Percentiles rank a stretch among this genome's conserved stretches.
phyloP scores from a whole-genome alignment of 805 yeast species.

The Saturnispora ahearnii region DNA sequence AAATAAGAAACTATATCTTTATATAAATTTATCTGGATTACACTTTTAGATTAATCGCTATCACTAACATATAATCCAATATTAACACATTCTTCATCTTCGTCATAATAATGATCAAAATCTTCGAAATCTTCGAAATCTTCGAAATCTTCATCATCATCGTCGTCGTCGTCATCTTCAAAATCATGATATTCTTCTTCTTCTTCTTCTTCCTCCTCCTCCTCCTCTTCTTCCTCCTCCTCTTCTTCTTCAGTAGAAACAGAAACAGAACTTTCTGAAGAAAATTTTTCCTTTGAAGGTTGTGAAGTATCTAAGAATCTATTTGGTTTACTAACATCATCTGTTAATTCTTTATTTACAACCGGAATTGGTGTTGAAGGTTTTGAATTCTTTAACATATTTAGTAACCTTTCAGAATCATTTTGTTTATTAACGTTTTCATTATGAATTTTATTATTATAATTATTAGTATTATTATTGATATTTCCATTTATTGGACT shows the following conservation, averaged over 20 bases:
- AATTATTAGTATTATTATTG: neutral
- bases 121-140: conserved; percentile 19
- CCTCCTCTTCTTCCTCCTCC: neutral
- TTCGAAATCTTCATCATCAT: conserved; percentile 13
- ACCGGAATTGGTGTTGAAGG: neutral
- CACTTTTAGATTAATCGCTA: neutral
- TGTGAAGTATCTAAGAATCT: neutral
- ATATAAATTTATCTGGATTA: neutral
- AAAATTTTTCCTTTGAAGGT: neutral
- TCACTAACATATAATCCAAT: conserved; percentile 10
- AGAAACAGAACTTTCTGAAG: neutral
- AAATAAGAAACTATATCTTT: neutral
- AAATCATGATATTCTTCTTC: conserved; percentile 11
- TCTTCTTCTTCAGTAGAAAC: neutral
- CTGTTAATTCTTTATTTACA: neutral
- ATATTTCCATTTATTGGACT: neutral
- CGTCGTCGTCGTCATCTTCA: conserved; percentile 11
- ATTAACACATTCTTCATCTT: conserved; percentile 14
- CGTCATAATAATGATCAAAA: conserved; percentile 15
- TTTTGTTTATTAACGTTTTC: neutral
- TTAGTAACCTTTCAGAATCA: conserved; percentile 3
- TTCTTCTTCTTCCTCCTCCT: neutral
- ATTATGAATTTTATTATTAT: too few species aligned
- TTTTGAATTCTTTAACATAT: conserved; percentile 3
- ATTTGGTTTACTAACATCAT: neutral